Evolutionary conservation across 73 alveolate genomes (phyloP).

Genomic region (Blepharisma stoltei): DNA sequence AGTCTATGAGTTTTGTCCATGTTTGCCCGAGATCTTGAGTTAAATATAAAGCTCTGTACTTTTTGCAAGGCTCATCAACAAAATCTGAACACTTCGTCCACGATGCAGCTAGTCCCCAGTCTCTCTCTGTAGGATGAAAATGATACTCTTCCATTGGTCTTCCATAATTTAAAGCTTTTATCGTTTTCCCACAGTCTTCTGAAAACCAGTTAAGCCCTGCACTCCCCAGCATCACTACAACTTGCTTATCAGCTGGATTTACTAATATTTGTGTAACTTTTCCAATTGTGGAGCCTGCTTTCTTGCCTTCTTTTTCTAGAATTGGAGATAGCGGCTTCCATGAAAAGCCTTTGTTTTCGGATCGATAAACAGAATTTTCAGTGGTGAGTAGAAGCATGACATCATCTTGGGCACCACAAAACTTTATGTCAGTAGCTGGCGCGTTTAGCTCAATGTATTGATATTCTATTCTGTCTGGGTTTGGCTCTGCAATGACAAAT

Average conservation of each 20-base stretch:
- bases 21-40: constrained; percentile 81
- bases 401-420: constrained; percentile 70
- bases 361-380: constrained; percentile 60
- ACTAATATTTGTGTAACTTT: constrained; percentile 46
- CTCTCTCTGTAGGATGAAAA: constrained; percentile 79
- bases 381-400: constrained; percentile 67
- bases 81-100: constrained; percentile 74
- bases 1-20: constrained; percentile 64
- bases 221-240: constrained; percentile 70
- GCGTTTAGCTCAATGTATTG: constrained; percentile 32
- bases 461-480: constrained; percentile 13
- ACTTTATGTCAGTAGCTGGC: constrained; percentile 49
- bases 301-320: constrained; percentile 43
- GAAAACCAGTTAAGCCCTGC: constrained; percentile 71
- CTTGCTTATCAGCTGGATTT: constrained; percentile 61
- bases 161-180: constrained; percentile 69
- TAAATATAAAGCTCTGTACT: constrained; percentile 61
- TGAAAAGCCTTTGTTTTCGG: constrained; percentile 68
- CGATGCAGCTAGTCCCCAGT: constrained; percentile 84
- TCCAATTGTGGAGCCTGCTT: constrained; percentile 30
- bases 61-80: constrained; percentile 62
- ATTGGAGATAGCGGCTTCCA: constrained; percentile 59
- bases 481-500: background rate
- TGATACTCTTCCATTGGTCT: constrained; percentile 62
- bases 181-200: constrained; percentile 73